Evolutionary conservation across 306 rosid genomes (phyloP), one percentile per base, ranked within the genome.

Genomic region (Boehmeria nivea): DNA sequence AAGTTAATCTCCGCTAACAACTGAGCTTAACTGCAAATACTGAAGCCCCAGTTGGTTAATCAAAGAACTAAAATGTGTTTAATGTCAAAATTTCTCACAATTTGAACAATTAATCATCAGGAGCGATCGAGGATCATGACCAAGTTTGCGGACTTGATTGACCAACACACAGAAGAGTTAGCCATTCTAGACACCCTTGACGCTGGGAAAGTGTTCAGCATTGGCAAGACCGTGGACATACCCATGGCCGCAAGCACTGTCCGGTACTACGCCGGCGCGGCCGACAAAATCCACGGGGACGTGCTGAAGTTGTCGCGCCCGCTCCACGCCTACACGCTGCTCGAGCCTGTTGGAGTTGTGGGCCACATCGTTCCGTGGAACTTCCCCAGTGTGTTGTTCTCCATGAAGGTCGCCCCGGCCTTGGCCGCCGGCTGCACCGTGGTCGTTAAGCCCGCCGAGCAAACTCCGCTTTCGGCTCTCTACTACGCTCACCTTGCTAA

Each of bases 311-410:
- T 83, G 44, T 31, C 84, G 0, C 38, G 63, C 0, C 68, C 76
- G 34, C 47, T 79, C 12, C 94, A 86, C 0, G 97, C 71, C 3
- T 86, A 86, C 54, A 89, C 97, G 2, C 69, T 89, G 38, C 24
- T 70, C 4, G 97, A 89, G 49, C 95, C 97, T 1, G 66, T 86
- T 15, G 97, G 97, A 2, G 94, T 89, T 21, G 88, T 83, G 3
- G 97, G 88, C 36, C 94, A 73, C 73, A 86, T 89, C n/a, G 69
- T 89, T 44, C 97, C 97, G 0, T 89, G 97, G 97, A 89, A 89
- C 47, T 81, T 83, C 28, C 97, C 97, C 0, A 71, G 67, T 21
- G 43, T 48, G 38, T 54, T 86, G 83, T 72, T 86, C 43, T 54
- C 72, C 25, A 14, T 50, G 1, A 89, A 89, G 81, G 83, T 57